Base-by-base conservation (phyloP, 441 rosid genomes). In the Lepidium campestre region DNA sequence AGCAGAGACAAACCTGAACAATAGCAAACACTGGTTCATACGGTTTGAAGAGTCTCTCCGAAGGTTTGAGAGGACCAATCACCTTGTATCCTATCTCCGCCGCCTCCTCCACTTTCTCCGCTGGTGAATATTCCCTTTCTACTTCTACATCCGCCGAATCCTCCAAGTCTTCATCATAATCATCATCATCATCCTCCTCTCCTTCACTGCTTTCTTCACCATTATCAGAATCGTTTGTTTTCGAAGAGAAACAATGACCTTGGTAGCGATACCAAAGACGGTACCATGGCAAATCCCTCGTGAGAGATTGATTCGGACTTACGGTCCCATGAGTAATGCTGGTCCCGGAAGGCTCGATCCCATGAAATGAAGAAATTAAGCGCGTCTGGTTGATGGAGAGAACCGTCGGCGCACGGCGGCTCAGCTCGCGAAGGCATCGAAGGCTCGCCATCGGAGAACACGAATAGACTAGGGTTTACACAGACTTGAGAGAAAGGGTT, bases 11-110 rank as follows among this genome's bases (percentile, higher is more conserved):
- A 39, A 87, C 98, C 95, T 90, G 97, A 82, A 93, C 89, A 67
- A 93, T 89, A 25, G 96, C 96, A 22, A 85, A 89, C 75, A 84
- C 89, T 1, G 96, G 96, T 53, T 91, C 93, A 23, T 79, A 84
- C 0, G 69, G 83, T 76, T 87, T 89, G 63, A 91, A 89, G 10
- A 84, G 77, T 46, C 81, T 74, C 22, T 94, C 92, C n/a, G 82
- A 67, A 22, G 61, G 47, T 67, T 72, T 70, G 14, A 94, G 83
- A 18, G 86, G 90, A 12, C 93, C 97, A 29, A 82, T 47, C 34
- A 89, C 96, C 53, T 79, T 79, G 69, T 94, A 91, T 25, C 97
- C 97, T 9, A 94, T 87, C 22, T 78, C 89, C 4, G 82, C 85
- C 25, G 96, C 97, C 77, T 78, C 96, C 15, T 72, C 85, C 52